Evolutionary conservation across 805 yeast genomes (phyloP).

Genomic region (Sungouiozyma ichnusensis): DNA sequence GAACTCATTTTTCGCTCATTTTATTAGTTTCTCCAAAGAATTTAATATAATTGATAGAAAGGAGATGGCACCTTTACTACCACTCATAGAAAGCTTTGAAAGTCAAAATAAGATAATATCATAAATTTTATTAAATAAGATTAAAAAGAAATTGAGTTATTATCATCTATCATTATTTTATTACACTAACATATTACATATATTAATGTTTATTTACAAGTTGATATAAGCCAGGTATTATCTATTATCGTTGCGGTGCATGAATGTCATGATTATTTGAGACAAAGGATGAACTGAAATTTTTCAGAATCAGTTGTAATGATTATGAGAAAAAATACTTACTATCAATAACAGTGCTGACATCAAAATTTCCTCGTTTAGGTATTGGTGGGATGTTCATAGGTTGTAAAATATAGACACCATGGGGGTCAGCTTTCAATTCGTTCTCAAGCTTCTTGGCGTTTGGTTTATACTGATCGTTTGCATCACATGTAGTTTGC

Average conservation of each 20-base stretch:
- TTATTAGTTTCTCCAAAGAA: constrained; percentile 75
- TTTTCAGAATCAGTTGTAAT: too few relatives aligned
- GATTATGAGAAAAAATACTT: constrained; percentile 58
- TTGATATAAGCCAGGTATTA: not conserved
- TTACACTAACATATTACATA: too few relatives aligned
- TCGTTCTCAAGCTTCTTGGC: constrained; percentile 7
- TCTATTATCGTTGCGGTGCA: too few relatives aligned
- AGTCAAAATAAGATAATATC: constrained; percentile 69
- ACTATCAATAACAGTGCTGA: constrained; percentile 57
- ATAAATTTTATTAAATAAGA: not conserved
- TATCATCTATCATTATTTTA: not conserved
- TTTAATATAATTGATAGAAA: constrained; percentile 68
- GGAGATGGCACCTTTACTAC: constrained; percentile 70
- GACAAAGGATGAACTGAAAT: too few relatives aligned
- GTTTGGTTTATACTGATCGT: not conserved
- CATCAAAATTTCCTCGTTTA: constrained; percentile 74
- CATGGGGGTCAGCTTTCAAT: constrained; percentile 5
- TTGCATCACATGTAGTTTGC: constrained; percentile 4
- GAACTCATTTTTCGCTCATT: constrained; percentile 96
- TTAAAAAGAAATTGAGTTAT: not conserved
- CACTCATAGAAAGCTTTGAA: constrained; percentile 71
- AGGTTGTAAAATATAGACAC: constrained; percentile 44
- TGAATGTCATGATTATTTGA: too few relatives aligned
- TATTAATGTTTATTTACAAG: constrained; percentile 1
- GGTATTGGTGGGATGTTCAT: constrained; percentile 65